phyloP scores from a whole-genome alignment of 495 filamentous ascomycete genomes.

The Aspergillus funiculosus region DNA sequence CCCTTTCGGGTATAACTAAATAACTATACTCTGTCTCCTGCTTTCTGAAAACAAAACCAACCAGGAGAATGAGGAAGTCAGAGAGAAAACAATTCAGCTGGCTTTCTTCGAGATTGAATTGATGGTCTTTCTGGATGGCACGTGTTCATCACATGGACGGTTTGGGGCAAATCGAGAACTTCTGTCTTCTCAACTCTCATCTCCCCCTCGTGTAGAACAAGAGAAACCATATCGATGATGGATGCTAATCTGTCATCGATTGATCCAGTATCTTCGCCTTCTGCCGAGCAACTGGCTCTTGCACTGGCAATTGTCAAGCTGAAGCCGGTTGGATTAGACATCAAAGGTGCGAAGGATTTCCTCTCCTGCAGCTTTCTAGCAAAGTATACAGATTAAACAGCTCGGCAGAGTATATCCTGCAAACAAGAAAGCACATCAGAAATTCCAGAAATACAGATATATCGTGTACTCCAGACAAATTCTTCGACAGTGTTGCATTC shows the following conservation, averaged over 20 bases:
- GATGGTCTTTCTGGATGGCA: no score
- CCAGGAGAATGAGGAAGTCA: no score
- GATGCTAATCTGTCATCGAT: no score
- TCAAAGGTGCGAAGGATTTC: slow-evolving; percentile 30
- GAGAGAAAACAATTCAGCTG: not conserved
- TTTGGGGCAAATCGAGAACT: no score
- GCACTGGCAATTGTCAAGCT: slow-evolving; percentile 44
- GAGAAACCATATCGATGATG: no score
- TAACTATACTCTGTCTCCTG: no score
- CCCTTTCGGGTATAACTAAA: no score
- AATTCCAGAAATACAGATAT: slow-evolving; percentile 9
- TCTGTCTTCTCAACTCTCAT: no score
- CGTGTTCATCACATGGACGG: not conserved
- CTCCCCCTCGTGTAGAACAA: no score
- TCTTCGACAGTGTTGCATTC: slow-evolving; percentile 45
- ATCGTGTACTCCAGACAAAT: slow-evolving; percentile 22
- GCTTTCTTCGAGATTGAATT: not conserved
- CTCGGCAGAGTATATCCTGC: slow-evolving; percentile 35
- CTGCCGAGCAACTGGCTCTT: slow-evolving; percentile 38
- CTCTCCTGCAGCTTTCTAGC: not conserved
- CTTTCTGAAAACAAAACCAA: no score
- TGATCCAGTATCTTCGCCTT: slow-evolving; percentile 22
- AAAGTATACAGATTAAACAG: not conserved
- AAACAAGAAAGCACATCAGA: slow-evolving; percentile 36
- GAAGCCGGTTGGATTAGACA: slow-evolving; percentile 31